phyloP scores from a whole-genome alignment of 179 eudicot genomes.

The Silene noctiflora region DNA sequence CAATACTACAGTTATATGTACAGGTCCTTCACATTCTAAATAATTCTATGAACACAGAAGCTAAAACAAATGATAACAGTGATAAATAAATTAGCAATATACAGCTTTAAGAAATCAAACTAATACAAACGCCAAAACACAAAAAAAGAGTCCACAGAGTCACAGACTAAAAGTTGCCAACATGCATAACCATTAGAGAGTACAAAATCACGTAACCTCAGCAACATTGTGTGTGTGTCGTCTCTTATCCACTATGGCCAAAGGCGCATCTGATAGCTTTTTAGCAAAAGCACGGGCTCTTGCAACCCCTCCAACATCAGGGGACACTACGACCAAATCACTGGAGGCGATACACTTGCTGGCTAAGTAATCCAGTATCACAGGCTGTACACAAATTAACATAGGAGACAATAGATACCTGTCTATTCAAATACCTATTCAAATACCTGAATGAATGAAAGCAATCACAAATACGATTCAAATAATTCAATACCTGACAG shows the following conservation, averaged over 20 bases:
- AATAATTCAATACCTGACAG: constrained; percentile 54
- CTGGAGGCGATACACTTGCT: constrained; percentile 68
- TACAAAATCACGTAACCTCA: constrained; percentile 40
- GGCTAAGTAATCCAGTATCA: constrained; percentile 76
- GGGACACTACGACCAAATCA: constrained; percentile 93
- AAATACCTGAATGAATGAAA: neutral
- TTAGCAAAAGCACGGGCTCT: constrained; percentile 94
- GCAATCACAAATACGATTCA: neutral
- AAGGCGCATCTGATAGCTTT: constrained; percentile 90
- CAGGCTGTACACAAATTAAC: neutral
- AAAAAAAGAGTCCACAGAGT: neutral
- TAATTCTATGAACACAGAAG: no score
- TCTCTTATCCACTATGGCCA: constrained; percentile 94
- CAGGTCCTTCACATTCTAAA: no score
- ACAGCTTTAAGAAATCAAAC: neutral
- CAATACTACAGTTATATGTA: no score
- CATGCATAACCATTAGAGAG: neutral
- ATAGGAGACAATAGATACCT: neutral
- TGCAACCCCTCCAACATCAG: constrained; percentile 98
- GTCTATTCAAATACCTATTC: neutral
- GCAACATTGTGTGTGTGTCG: constrained; percentile 83
- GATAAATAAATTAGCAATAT: no score
- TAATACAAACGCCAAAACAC: neutral
- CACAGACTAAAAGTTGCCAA: neutral
- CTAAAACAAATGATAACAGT: no score